Evolutionary conservation across 140 eudicot genomes (phyloP).

Genomic region (Bidens hawaiensis): DNA sequence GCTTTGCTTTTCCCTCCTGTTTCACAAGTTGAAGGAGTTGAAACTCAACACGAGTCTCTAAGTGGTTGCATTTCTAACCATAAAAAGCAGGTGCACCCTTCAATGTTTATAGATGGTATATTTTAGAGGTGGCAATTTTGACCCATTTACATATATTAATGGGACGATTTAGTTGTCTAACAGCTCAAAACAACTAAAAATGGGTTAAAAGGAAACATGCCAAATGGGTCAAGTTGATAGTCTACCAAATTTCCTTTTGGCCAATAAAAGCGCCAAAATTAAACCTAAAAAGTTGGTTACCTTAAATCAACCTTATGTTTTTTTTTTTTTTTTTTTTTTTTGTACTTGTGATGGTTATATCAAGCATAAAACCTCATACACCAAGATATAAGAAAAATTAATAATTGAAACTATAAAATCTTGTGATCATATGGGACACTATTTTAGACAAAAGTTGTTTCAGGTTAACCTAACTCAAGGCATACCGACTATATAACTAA

Average conservation of each 20-base stretch:
- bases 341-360: too few species aligned
- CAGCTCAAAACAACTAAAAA: background rate
- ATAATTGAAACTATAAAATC: background rate
- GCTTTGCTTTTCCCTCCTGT: conserved; percentile 93
- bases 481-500: too few species aligned
- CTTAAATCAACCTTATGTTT: too few species aligned
- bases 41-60: conserved; percentile 47
- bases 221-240: background rate
- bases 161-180: background rate
- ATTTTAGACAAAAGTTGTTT: background rate
- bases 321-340: too few species aligned
- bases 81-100: conserved; percentile 55
- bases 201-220: background rate
- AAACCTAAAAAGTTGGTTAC: too few species aligned
- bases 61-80: conserved; percentile 49
- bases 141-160: background rate
- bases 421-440: background rate
- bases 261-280: too few species aligned
- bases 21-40: conserved; percentile 85
- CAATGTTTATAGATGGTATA: conserved; percentile 10
- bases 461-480: background rate
- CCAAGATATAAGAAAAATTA: too few species aligned
- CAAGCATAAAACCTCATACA: too few species aligned
- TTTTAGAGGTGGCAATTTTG: background rate
- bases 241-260: too few species aligned